Evolutionary conservation across 2,329 filamentous ascomycete species (phyloP).

Genomic region (Zopfia rhizophila): DNA sequence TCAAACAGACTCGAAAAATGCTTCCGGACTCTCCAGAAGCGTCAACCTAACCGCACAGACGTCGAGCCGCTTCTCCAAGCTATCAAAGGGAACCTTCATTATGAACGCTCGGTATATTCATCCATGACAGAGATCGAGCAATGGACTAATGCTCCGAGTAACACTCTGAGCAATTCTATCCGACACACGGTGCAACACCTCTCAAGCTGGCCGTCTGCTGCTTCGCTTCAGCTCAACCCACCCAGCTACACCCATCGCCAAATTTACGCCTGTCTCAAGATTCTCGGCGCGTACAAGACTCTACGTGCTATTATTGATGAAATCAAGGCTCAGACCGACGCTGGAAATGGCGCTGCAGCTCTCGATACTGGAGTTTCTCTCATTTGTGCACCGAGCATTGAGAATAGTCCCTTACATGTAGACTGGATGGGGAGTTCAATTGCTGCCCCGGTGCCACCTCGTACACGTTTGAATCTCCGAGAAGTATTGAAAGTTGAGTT

Average conservation of each 20-base stretch:
- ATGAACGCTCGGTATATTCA: constrained; percentile 69
- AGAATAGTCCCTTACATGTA: constrained; percentile 48
- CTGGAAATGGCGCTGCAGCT: constrained; percentile 68
- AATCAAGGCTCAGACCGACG: constrained; percentile 69
- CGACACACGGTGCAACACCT: constrained; percentile 71
- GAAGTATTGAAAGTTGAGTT: constrained; percentile 69
- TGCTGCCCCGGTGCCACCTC: constrained; percentile 35
- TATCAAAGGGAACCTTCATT: constrained; percentile 68
- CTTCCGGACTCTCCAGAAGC: constrained; percentile 72
- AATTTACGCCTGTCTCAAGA: constrained; percentile 68
- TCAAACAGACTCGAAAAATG: constrained; percentile 75
- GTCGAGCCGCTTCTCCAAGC: constrained; percentile 75
- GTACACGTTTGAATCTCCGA: constrained; percentile 65
- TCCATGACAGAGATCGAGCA: constrained; percentile 74
- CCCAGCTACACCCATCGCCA: constrained; percentile 78
- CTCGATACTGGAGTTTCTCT: constrained; percentile 77
- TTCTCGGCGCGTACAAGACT: constrained; percentile 70
- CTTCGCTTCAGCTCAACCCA: constrained; percentile 62
- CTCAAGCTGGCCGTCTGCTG: constrained; percentile 71
- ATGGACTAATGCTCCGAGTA: constrained; percentile 69
- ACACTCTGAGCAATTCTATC: constrained; percentile 68
- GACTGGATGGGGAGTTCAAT: constrained; percentile 45
- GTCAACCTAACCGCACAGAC: constrained; percentile 73
- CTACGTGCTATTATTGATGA: constrained; percentile 74
- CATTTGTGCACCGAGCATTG: constrained; percentile 70